Conservation (phyloP, 257 asterid species). For the Solanum medicagineum region DNA sequence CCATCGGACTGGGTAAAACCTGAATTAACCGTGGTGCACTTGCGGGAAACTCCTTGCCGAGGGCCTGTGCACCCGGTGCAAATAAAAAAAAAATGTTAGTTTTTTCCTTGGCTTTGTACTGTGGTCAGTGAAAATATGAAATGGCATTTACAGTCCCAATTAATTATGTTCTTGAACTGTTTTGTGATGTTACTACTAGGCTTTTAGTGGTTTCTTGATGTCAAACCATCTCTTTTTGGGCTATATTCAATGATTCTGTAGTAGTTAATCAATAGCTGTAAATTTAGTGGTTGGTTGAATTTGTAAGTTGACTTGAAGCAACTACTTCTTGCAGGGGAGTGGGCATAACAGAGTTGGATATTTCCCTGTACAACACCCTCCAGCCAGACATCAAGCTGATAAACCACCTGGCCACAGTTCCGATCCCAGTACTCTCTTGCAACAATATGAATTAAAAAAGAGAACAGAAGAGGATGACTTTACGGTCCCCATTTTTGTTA, state of each 20-base stretch:
- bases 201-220: neutral
- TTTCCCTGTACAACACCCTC: slow-evolving; percentile 25
- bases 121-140: neutral
- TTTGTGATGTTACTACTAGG: neutral
- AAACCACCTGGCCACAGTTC: slow-evolving; percentile 22
- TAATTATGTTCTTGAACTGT: neutral
- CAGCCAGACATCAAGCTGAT: slow-evolving; percentile 27
- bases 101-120: neutral
- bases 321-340: slow-evolving; percentile 32
- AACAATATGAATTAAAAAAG: slow-evolving; percentile 31
- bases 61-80: too few relatives aligned
- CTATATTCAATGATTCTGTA: neutral
- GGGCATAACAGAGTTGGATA: slow-evolving; percentile 25
- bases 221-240: neutral
- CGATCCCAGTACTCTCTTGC: slow-evolving; percentile 16
- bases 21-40: too few relatives aligned
- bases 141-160: neutral
- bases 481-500: slow-evolving; percentile 51
- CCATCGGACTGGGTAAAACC: too few relatives aligned
- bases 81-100: neutral
- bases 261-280: neutral
- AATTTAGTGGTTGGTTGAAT: neutral
- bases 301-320: neutral
- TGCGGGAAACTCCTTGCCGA: too few relatives aligned
- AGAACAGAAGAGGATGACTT: slow-evolving; percentile 61